These are phyloP conservation scores for Aspergillus hancockii DNA, from an alignment of 495 filamentous ascomycete genomes.

Conservation along the genomic window DNA sequence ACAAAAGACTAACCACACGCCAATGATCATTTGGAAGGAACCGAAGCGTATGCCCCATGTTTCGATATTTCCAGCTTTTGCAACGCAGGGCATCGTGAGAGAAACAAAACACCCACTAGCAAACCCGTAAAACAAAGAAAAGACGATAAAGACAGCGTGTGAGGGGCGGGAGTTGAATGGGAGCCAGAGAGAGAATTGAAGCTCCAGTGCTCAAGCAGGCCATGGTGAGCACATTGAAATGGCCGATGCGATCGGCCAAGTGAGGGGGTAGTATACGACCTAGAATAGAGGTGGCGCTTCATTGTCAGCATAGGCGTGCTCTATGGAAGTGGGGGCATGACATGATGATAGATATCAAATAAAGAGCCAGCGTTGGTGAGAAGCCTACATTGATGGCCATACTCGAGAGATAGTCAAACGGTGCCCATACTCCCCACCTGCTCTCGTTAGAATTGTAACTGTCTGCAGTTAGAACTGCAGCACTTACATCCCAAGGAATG, in stretches of 20 bases:
- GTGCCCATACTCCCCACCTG: constrained; percentile 36
- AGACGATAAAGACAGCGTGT: too few species aligned
- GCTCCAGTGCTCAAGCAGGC: constrained; percentile 66
- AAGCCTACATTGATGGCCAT: constrained; percentile 26
- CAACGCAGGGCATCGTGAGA: constrained; percentile 38
- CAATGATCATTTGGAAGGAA: constrained; percentile 32
- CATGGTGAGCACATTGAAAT: too few species aligned
- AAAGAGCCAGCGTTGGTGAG: constrained; percentile 24
- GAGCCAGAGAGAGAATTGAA: constrained; percentile 66
- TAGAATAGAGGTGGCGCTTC: constrained; percentile 43
- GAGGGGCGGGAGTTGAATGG: constrained; percentile 42
- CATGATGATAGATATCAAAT: constrained; percentile 37
- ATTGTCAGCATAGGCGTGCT: neutral
- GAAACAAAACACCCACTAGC: constrained; percentile 36
- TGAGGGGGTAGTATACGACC: constrained; percentile 73
- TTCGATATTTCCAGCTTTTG: constrained; percentile 25
- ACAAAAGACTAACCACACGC: constrained; percentile 27
- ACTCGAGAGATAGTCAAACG: constrained; percentile 30
- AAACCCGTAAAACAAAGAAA: too few species aligned
- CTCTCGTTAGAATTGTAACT: neutral
- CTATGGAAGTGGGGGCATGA: neutral
- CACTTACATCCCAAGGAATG: constrained; percentile 27
- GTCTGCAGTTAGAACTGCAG: neutral
- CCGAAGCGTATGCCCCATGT: constrained; percentile 29
- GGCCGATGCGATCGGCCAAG: constrained; percentile 68